These are phyloP conservation scores for Bodo saltans DNA, from an alignment of 78 protist genomes.

Conservation along the genomic window DNA sequence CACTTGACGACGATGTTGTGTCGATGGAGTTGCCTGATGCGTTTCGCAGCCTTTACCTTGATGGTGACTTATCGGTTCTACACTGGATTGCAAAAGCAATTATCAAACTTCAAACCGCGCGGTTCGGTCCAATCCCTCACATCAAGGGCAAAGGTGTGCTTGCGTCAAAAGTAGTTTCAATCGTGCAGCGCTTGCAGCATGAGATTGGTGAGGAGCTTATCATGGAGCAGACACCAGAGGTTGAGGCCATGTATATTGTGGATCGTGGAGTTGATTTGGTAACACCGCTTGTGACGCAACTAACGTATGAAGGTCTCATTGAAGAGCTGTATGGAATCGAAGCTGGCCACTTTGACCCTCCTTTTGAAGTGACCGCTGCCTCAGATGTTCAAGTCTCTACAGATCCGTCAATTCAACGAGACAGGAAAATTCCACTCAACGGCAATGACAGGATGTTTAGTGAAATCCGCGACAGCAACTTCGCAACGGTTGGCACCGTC, in stretches of 20 bases:
- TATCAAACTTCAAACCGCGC: constrained; percentile 64
- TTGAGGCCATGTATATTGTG: constrained; percentile 64
- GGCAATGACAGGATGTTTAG: constrained; percentile 27
- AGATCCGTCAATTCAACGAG: background rate
- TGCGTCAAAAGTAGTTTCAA: background rate
- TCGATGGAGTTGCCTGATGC: constrained; percentile 59
- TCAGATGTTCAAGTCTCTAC: background rate
- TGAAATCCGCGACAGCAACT: constrained; percentile 40
- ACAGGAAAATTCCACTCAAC: constrained; percentile 18
- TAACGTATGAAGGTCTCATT: constrained; percentile 91
- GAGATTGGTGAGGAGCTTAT: background rate
- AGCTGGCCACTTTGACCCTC: background rate
- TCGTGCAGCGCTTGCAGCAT: background rate
- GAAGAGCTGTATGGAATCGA: constrained; percentile 76
- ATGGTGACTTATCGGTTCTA: constrained; percentile 62
- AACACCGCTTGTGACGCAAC: constrained; percentile 48
- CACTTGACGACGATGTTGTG: constrained; percentile 80
- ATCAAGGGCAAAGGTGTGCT: constrained; percentile 59
- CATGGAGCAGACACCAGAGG: constrained; percentile 35
- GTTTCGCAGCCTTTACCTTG: constrained; percentile 51
- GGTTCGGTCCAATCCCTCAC: constrained; percentile 71
- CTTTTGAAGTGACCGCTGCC: background rate
- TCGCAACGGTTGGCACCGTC: constrained; percentile 38
- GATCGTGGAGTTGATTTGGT: constrained; percentile 65
- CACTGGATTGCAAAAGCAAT: constrained; percentile 59